Base-by-base conservation (phyloP, 208 protist genomes). In the Crithidia sp. region DNA sequence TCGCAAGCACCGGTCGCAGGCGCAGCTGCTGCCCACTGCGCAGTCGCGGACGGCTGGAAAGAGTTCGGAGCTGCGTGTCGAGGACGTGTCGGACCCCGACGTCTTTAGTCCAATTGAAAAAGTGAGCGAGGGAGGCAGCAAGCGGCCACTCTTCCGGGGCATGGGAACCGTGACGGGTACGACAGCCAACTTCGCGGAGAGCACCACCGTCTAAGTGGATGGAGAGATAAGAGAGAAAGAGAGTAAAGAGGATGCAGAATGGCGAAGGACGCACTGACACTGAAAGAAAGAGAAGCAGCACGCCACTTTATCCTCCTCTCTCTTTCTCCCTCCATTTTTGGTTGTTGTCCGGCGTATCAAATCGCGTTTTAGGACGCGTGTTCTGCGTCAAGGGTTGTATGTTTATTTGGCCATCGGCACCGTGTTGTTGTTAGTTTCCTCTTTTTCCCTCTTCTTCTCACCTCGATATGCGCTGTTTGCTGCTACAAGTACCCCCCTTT, bases 101-200 rank as follows among this genome's bases (percentile, higher is more conserved):
- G 59, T 53, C 5, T 73, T 69, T 7, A 74, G 39, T 8, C 58
- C 54, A 4, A 28, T 64, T 17, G 72, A 68, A 17, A 66, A 74
- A 52, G 65, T 16, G 8, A 71, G 61, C 54, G 61, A 73, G 10
- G 40, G 44, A 2, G 71, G 76, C 54, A 70, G 67, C 67, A 82
- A 78, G 58, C 50, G 67, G 53, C 67, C 63, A 5, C 60, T 59
- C 9, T 78, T 74, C 41, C 17, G 17, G 7, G 57, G 19, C 8
- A 7, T 56, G 5, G 37, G 61, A 41, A 67, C 40, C 17, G 39
- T 4, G 12, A 65, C 70, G 14, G 54, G 60, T 0, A 44, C 64
- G 45, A 65, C 53, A 7, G 13, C 39, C 6, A 52, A 47, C 37
- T 28, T 45, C 14, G 45, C 1, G 5, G 44, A 14, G 28, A 63